Percentiles rank a stretch among this genome's conserved stretches.
Conservation (phyloP, 305 asterid genomes). For the Petunia hybrid region DNA sequence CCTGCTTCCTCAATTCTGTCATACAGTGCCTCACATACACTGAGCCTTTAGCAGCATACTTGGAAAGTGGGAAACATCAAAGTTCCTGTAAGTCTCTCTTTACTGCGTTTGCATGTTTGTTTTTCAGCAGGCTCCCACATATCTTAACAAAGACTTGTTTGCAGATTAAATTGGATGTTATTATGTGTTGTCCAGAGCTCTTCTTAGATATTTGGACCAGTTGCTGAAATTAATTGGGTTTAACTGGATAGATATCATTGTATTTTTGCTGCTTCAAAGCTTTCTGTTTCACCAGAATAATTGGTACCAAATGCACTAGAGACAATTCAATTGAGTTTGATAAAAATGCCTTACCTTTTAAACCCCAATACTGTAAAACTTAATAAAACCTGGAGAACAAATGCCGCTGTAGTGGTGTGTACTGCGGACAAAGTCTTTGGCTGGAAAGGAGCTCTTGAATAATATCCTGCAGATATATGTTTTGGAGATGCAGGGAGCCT, state of each 20-base stretch:
- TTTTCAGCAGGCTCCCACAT: conserved; percentile 2
- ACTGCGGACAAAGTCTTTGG: not conserved
- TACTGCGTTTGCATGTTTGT: conserved; percentile 14
- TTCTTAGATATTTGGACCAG: not conserved
- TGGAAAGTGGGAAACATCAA: conserved; percentile 97
- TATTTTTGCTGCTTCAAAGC: not conserved
- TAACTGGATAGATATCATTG: not conserved
- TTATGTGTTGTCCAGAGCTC: not conserved
- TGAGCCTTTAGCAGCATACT: conserved; percentile 96
- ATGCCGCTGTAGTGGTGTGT: not conserved
- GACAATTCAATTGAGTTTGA: not conserved
- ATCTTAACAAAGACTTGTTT: not conserved
- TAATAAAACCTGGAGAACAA: conserved; percentile 5
- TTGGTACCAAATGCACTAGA: conserved; percentile 21
- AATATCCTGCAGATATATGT: not conserved
- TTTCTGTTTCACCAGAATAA: conserved; percentile 20
- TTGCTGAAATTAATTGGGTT: conserved; percentile 25
- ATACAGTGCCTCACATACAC: conserved; percentile 97
- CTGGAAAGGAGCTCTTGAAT: not conserved
- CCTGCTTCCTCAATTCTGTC: conserved; percentile 94
- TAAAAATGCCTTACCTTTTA: not conserved
- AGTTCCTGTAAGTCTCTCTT: conserved; percentile 73
- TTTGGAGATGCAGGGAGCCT: conserved; percentile 26
- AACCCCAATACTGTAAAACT: conserved; percentile 4
- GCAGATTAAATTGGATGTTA: not conserved